phyloP scores from a whole-genome alignment of 139 green algal genomes.

The Tetraselmis chui region DNA sequence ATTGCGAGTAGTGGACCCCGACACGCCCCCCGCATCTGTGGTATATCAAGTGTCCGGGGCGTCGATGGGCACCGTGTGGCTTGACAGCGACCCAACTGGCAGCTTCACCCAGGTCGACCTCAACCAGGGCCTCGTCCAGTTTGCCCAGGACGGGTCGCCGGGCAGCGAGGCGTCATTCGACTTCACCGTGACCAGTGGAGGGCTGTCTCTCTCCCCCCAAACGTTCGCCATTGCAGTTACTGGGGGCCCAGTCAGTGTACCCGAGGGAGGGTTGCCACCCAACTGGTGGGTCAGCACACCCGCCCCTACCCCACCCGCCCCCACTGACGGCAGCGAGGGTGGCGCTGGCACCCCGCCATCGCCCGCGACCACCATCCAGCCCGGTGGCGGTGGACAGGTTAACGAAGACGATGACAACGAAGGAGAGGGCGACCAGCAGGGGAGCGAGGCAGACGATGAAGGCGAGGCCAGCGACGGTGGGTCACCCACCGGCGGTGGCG shows the following conservation, averaged over 20 bases:
- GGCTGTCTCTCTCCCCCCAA: not conserved
- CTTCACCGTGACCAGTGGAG: not conserved
- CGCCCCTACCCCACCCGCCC: too few relatives aligned
- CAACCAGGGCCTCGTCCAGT: not conserved
- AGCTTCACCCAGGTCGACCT: not conserved
- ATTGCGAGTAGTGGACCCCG: not conserved
- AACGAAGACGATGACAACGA: too few relatives aligned
- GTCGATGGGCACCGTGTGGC: not conserved
- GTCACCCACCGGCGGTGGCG: too few relatives aligned
- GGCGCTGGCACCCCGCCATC: too few relatives aligned
- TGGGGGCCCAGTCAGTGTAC: not conserved
- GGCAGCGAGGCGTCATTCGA: not conserved
- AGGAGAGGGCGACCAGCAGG: too few relatives aligned
- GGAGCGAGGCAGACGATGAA: too few relatives aligned
- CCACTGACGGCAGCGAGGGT: not conserved
- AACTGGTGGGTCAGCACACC: not conserved
- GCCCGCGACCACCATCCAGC: not conserved
- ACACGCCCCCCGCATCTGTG: not conserved
- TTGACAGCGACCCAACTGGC: not conserved
- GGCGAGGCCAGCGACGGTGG: too few relatives aligned
- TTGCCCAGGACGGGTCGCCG: not conserved
- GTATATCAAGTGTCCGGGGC: not conserved
- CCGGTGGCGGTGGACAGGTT: too few relatives aligned
- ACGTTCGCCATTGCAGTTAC: not conserved
- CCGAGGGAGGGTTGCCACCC: not conserved